Base-by-base conservation (phyloP, 208 protist species). In the Strigomonas oncopelti region DNA sequence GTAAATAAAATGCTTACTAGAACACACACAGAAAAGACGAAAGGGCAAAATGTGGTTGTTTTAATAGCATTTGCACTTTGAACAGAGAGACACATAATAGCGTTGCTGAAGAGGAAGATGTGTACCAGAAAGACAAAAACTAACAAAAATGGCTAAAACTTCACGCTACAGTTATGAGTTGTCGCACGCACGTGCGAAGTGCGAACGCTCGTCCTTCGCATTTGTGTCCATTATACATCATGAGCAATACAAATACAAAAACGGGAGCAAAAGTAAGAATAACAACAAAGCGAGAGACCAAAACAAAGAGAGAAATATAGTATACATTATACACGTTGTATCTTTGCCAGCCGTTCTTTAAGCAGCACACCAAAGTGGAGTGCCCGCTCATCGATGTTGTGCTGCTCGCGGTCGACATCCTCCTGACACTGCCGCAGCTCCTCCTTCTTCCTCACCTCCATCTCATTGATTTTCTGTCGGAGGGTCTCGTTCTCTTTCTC, bases 331-430 rank as follows among this genome's bases (percentile, higher is more conserved):
- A 64, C 60, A 64, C 38, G 8, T 36, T 52, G 34, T 13, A 46
- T 14, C 20, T 85, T 74, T 5, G 72, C 62, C 0, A 95, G 65
- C 0, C 85, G 75, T 29, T 97, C 87, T 55, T 94, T 95, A 32
- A 98, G 81, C 80, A 92, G 87, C 38, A 95, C 69, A 45, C 90
- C 93, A 66, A 95, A 97, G 38, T 83, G 72, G 0, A 97, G 67
- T 2, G 92, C 93, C 84, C 94, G 96, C 27, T 90, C 65, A 29
- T 97, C 87, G 69, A 97, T 90, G 27, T 95, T 67, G 36, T 80
- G 66, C 69, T 88, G 82, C 57, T 92, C 77, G 52, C 87, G 80
- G 25, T 75, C 76, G 24, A 96, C 92, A 53, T 95, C 81, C 29
- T 83, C 77, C n/a, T 93, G 83, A 77, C 94, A 96, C 52, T 88